These are phyloP conservation scores for Lactarius trivialis DNA, from an alignment of 768 basidiomycete genomes.

Conservation along the genomic window DNA sequence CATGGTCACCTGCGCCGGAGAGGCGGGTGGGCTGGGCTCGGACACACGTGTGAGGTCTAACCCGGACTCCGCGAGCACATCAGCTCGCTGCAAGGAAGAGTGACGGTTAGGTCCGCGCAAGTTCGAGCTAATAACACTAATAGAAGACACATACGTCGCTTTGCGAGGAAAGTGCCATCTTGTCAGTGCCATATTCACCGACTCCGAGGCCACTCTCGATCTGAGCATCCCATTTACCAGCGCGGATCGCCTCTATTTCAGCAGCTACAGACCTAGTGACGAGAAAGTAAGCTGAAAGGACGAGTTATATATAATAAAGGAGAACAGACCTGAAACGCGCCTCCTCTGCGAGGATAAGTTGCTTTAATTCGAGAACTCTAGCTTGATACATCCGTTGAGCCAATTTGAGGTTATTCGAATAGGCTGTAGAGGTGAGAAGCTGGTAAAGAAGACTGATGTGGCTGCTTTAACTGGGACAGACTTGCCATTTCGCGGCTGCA, in stretches of 20 bases:
- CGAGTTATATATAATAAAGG: background rate
- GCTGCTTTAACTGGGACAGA: background rate
- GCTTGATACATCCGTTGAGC: constrained; percentile 69
- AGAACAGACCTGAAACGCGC: constrained; percentile 61
- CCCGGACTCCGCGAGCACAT: constrained; percentile 5
- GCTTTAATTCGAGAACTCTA: constrained; percentile 64
- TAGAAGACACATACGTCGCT: constrained; percentile 8
- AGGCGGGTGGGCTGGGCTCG: constrained; percentile 11
- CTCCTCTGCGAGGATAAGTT: constrained; percentile 70
- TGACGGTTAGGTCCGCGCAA: background rate
- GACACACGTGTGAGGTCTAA: constrained; percentile 15
- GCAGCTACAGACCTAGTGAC: constrained; percentile 48
- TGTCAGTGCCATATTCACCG: constrained; percentile 16
- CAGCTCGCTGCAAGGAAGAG: constrained; percentile 11
- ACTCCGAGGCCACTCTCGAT: constrained; percentile 35
- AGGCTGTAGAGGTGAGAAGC: constrained; percentile 38
- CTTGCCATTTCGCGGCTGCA: constrained; percentile 46
- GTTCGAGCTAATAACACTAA: background rate
- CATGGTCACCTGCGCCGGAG: constrained; percentile 12
- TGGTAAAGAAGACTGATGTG: background rate
- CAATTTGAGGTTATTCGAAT: constrained; percentile 50
- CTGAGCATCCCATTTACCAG: constrained; percentile 55
- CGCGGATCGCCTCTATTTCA: constrained; percentile 73
- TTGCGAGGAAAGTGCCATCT: constrained; percentile 9
- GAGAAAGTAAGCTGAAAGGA: background rate